These are phyloP conservation scores for Blastocystis sp. DNA, from an alignment of 352 stramenopile genomes.

Conservation along the genomic window DNA sequence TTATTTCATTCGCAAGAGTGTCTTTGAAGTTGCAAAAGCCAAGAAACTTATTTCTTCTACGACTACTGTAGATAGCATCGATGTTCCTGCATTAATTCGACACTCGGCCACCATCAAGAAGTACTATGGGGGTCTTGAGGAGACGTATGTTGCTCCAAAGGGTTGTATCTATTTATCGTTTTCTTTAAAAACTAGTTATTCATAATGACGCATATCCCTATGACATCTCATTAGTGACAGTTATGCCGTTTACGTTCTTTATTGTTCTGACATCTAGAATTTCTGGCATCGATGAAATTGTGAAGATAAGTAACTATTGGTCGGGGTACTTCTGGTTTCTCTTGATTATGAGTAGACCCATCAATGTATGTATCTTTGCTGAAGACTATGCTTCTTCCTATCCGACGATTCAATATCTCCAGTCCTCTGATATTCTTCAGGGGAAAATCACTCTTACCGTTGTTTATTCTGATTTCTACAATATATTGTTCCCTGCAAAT, in stretches of 20 bases:
- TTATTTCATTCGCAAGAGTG: not conserved
- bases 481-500: constrained; percentile 20
- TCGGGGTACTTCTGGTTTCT: not conserved
- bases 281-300: not conserved
- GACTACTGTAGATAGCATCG: not conserved
- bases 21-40: not conserved
- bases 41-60: not conserved
- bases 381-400: not conserved
- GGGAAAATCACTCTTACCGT: not conserved
- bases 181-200: not conserved
- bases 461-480: constrained; percentile 22
- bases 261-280: not conserved
- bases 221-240: constrained; percentile 23
- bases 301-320: not conserved
- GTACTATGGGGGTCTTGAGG: not conserved
- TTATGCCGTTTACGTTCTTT: not conserved
- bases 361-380: constrained; percentile 44
- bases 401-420: not conserved
- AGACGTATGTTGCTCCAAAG: constrained; percentile 10
- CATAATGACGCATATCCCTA: constrained; percentile 55
- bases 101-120: not conserved
- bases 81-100: constrained; percentile 7
- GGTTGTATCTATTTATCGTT: not conserved
- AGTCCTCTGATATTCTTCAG: not conserved
- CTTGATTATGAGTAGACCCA: not conserved